These are phyloP conservation scores for Colletotrichum musae DNA, from an alignment of 2,329 filamentous ascomycete genomes.

Conservation along the genomic window DNA sequence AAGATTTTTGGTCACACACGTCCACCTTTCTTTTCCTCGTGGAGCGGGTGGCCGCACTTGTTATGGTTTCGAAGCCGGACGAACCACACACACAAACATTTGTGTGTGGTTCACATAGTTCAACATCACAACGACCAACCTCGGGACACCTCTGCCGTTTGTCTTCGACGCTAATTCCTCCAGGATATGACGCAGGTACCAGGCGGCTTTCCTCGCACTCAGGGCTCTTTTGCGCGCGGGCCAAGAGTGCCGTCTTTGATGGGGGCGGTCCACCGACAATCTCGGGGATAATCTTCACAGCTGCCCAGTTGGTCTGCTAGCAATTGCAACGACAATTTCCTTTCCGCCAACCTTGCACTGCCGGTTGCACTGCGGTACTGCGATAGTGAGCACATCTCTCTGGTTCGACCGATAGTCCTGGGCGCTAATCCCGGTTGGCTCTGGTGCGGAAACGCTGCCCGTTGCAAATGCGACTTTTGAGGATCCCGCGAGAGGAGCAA, in stretches of 20 bases:
- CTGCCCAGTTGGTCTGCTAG: conserved; percentile 29
- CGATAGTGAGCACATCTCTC: background rate
- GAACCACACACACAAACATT: conserved; percentile 4
- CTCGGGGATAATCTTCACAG: conserved; percentile 36
- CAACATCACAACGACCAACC: background rate
- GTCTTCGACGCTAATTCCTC: background rate
- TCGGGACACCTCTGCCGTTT: conserved; percentile 8
- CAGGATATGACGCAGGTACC: conserved; percentile 11
- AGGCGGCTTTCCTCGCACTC: no score
- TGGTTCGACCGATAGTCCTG: conserved; percentile 40
- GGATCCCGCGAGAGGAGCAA: conserved; percentile 35
- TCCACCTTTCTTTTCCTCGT: conserved; percentile 11
- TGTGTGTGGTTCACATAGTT: no score
- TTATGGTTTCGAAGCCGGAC: background rate
- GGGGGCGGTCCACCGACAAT: conserved; percentile 32
- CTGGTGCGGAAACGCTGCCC: conserved; percentile 40
- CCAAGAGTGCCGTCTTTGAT: conserved; percentile 10
- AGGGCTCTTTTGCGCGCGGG: conserved; percentile 15
- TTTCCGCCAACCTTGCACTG: conserved; percentile 32
- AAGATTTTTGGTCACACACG: background rate
- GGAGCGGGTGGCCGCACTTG: no score
- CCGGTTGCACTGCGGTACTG: conserved; percentile 25
- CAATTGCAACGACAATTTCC: conserved; percentile 27
- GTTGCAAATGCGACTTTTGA: conserved; percentile 37
- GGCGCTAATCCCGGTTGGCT: conserved; percentile 32